phyloP scores from a whole-genome alignment of 129 eudicot genomes.

The Ambrosia artemisiifolia region DNA sequence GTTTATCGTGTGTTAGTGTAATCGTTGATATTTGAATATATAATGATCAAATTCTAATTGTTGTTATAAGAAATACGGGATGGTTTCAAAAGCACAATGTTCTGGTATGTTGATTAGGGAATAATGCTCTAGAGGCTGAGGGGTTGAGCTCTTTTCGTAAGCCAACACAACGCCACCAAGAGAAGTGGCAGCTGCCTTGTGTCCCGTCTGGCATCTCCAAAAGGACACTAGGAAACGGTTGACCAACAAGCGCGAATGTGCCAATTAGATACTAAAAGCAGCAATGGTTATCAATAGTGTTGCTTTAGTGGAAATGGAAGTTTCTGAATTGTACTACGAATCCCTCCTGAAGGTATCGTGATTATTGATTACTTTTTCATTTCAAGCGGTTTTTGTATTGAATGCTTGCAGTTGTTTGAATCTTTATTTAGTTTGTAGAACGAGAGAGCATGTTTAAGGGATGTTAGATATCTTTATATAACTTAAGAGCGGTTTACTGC shows the following conservation, averaged over 20 bases:
- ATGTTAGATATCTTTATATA: slow-evolving; percentile 63
- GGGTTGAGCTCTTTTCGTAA: slow-evolving; percentile 65
- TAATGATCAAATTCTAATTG: no score
- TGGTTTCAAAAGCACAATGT: slow-evolving; percentile 56
- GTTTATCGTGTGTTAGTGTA: no score
- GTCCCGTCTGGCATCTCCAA: slow-evolving; percentile 74
- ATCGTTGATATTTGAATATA: no score
- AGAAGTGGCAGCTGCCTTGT: slow-evolving; percentile 96
- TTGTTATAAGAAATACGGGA: slow-evolving; percentile 66
- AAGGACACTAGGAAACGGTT: slow-evolving; percentile 62
- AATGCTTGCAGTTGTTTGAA: no score
- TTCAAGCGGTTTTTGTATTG: not conserved
- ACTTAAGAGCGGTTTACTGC: slow-evolving; percentile 71
- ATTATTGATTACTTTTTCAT: not conserved
- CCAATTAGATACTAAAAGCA: slow-evolving; percentile 85
- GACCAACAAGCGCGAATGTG: slow-evolving; percentile 72
- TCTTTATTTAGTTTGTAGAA: slow-evolving; percentile 41
- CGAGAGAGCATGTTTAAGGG: slow-evolving; percentile 66
- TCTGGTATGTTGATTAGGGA: slow-evolving; percentile 96
- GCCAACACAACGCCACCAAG: slow-evolving; percentile 56
- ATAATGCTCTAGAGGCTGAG: slow-evolving; percentile 51
- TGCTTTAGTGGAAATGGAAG: slow-evolving; percentile 74
- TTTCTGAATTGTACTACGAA: slow-evolving; percentile 65
- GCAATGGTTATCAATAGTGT: slow-evolving; percentile 81
- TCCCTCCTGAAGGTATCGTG: slow-evolving; percentile 74